phyloP scores from a whole-genome alignment of 176 grass and related monocot genomes.

The Bothriochloa decipiens region DNA sequence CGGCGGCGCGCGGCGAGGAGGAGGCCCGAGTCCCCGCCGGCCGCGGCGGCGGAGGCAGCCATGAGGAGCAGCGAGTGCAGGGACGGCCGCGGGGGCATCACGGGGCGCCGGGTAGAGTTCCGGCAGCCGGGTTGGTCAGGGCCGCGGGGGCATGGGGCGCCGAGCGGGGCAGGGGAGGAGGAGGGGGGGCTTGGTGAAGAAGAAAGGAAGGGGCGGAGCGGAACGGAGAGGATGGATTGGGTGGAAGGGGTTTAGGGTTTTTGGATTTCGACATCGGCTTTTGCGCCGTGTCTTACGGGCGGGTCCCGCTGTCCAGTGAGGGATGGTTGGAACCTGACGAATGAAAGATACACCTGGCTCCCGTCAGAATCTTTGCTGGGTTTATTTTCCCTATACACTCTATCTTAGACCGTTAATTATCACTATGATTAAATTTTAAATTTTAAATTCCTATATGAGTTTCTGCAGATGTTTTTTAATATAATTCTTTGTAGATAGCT shows the following conservation, averaged over 20 bases:
- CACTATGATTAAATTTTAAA: too few relatives aligned
- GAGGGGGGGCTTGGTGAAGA: not conserved
- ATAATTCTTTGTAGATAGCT: too few relatives aligned
- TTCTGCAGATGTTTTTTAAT: too few relatives aligned
- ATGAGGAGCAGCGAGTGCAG: conserved; percentile 53
- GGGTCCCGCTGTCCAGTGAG: not conserved
- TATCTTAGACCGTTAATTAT: too few relatives aligned
- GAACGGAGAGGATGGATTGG: not conserved
- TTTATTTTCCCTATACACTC: too few relatives aligned
- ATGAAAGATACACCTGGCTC: too few relatives aligned
- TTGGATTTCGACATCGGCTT: not conserved
- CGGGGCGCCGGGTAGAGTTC: conserved; percentile 19
- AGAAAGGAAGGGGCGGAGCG: too few relatives aligned
- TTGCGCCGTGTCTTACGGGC: not conserved
- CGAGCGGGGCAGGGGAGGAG: not conserved
- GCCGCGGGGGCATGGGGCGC: too few relatives aligned
- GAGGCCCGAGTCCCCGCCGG: conserved; percentile 23
- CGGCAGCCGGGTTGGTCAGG: not conserved
- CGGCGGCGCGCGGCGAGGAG: conserved; percentile 41
- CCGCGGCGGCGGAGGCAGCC: conserved; percentile 34
- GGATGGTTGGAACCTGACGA: not conserved
- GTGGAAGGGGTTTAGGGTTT: not conserved
- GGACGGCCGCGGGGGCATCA: conserved; percentile 59
- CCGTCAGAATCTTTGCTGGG: too few relatives aligned
- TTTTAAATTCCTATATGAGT: too few relatives aligned